Percentiles rank a stretch among this genome's conserved stretches.
phyloP scores from a whole-genome alignment of 352 stramenopile genomes.

The Phytophthora citrophthora region DNA sequence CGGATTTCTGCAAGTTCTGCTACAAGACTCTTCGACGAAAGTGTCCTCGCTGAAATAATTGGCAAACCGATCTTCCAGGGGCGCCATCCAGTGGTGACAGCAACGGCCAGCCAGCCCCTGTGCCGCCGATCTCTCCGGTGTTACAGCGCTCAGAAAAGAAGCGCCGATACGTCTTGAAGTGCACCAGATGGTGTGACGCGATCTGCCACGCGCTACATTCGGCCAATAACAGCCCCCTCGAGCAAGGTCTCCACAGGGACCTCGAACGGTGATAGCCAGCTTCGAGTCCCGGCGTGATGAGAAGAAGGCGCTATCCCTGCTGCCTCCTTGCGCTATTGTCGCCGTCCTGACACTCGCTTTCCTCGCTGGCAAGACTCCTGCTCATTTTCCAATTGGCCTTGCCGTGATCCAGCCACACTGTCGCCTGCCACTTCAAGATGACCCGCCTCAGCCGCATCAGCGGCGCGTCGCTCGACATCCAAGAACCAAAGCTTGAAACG shows the following conservation, averaged over 20 bases:
- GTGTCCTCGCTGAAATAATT: background rate
- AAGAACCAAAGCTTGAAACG: constrained; percentile 23
- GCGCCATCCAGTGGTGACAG: constrained; percentile 1
- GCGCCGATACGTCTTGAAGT: constrained; percentile 18
- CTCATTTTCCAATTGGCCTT: constrained; percentile 28
- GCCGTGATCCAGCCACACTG: background rate
- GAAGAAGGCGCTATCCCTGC: constrained; percentile 5
- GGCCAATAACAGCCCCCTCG: constrained; percentile 15
- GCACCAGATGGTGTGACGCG: constrained; percentile 26
- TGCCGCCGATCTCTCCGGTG: constrained; percentile 20
- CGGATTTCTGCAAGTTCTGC: background rate
- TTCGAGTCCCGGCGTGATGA: constrained; percentile 17
- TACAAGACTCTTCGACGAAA: background rate
- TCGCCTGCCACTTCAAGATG: constrained; percentile 15
- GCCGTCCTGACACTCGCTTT: background rate
- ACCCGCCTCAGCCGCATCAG: constrained; percentile 30
- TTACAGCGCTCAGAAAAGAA: constrained; percentile 18
- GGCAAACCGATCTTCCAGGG: background rate
- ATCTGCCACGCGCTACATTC: constrained; percentile 7
- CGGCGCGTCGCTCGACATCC: constrained; percentile 27
- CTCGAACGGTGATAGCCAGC: background rate
- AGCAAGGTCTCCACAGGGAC: constrained; percentile 17
- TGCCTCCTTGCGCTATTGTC: background rate
- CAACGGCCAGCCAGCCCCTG: constrained; percentile 1
- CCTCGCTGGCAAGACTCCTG: background rate